These are phyloP conservation scores for Guyanaporus albipodus DNA, from an alignment of 768 basidiomycete genomes.

Conservation along the genomic window DNA sequence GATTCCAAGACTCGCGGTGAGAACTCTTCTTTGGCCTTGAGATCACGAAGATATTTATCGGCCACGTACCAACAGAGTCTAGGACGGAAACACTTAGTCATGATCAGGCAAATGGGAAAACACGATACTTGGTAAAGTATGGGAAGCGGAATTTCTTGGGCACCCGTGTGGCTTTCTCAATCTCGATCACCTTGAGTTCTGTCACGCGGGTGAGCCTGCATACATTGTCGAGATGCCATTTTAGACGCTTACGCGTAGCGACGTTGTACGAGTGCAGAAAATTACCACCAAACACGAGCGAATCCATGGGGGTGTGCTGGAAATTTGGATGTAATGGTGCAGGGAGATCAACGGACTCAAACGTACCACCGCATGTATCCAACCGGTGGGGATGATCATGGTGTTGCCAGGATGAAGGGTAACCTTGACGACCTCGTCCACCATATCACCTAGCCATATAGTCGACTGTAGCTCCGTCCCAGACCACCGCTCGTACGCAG, in stretches of 20 bases:
- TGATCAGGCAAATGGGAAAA: slow-evolving; percentile 17
- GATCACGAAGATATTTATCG: slow-evolving; percentile 71
- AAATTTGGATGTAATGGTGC: slow-evolving; percentile 3
- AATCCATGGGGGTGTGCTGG: slow-evolving; percentile 87
- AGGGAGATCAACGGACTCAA: not conserved
- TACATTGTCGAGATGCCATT: not conserved
- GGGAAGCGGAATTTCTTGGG: slow-evolving; percentile 92
- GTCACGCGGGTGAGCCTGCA: slow-evolving; percentile 13
- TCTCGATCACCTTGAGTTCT: slow-evolving; percentile 88
- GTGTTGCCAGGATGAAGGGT: slow-evolving; percentile 75
- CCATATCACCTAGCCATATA: slow-evolving; percentile 90
- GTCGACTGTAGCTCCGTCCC: slow-evolving; percentile 85
- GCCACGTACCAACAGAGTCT: slow-evolving; percentile 92
- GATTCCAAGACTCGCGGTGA: slow-evolving; percentile 64
- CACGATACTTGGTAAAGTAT: slow-evolving; percentile 62
- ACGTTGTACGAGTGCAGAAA: slow-evolving; percentile 94
- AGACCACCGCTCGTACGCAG: slow-evolving; percentile 91
- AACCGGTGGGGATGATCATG: slow-evolving; percentile 94
- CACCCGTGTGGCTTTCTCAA: slow-evolving; percentile 89
- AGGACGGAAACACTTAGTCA: slow-evolving; percentile 3
- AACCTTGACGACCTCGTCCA: slow-evolving; percentile 86
- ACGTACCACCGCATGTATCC: slow-evolving; percentile 96
- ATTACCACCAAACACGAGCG: slow-evolving; percentile 96
- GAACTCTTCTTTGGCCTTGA: slow-evolving; percentile 55
- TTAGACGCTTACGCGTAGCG: slow-evolving; percentile 61